Base-by-base conservation (phyloP, 495 filamentous ascomycete genomes). In the Hypoxylon intermedium region DNA sequence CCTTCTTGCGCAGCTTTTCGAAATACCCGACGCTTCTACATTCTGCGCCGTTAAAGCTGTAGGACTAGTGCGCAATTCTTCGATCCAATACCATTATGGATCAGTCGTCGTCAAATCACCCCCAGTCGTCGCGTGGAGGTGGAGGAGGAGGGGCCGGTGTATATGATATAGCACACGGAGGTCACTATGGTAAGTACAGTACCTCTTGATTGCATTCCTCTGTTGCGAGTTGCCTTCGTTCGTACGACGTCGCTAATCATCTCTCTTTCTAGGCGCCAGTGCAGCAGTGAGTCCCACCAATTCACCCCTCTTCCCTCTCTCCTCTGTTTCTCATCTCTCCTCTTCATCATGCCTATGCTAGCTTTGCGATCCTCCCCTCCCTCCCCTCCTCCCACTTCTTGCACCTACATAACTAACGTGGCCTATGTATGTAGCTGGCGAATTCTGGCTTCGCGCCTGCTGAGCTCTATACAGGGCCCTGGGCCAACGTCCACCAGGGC, bases 401-500 rank as follows among this genome's bases (percentile, higher is more conserved):
- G 4, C 15, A 12, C 19, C 37, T 23, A 2, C 15, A 12, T 43
- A 12, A 61, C 63, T 67, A 64, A 71, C 53, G 26, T 20, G 33
- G 19, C 7, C 33, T 44, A 53, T 70, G 31, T 72, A 88, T 70
- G 31, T 72, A 88, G 87, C 83, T 91, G 61, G 85, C 84, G 59
- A 84, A 85, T 37, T 84, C 89, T 77, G 91, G 91, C 49, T 91
- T 88, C 74, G 89, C 89, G 40, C 91, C 92, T 21, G 85, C 92
- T 33, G 91, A 96, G 65, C 81, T 96, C 59, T 98, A 97, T 74
- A 90, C 89, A 4, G 93, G 93, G 6, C 87, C 91, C 48, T 98
- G 95, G 92, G 88, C 91, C 69, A 98, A 98, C 80, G 92, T 96
- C 79, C 96, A 94, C 68, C 94, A 98, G 83, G 94, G 94, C 42